These are phyloP conservation scores for Xylaria nigripes DNA, from an alignment of 495 filamentous ascomycete genomes.

Conservation along the genomic window DNA sequence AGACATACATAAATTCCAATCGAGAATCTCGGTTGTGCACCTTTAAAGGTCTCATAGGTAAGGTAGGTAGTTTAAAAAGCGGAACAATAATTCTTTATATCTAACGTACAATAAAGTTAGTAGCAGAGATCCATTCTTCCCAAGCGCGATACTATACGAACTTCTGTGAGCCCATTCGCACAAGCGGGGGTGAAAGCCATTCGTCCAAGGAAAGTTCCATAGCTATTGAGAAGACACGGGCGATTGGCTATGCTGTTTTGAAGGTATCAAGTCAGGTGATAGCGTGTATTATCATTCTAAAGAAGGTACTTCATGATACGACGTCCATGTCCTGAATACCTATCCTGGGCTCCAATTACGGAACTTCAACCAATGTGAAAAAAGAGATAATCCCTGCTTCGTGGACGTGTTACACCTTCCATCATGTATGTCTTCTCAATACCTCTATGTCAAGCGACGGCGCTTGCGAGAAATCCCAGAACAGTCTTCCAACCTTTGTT, in stretches of 20 bases:
- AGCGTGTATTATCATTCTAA: not conserved
- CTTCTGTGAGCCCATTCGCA: too few relatives aligned
- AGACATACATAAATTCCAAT: too few relatives aligned
- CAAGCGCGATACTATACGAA: too few relatives aligned
- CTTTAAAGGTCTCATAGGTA: too few relatives aligned
- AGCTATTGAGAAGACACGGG: not conserved
- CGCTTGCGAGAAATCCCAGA: constrained; percentile 10
- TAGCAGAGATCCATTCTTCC: too few relatives aligned
- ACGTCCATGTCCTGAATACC: not conserved
- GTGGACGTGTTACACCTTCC: not conserved
- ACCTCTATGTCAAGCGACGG: not conserved
- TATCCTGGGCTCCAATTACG: not conserved
- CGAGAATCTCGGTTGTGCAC: too few relatives aligned
- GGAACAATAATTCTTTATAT: too few relatives aligned
- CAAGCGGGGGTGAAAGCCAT: too few relatives aligned
- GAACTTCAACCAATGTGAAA: not conserved
- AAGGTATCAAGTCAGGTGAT: not conserved
- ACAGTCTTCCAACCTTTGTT: constrained; percentile 2
- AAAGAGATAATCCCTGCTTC: not conserved
- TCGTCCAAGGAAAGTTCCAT: too few relatives aligned
- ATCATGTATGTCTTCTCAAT: not conserved
- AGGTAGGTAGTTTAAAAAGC: too few relatives aligned
- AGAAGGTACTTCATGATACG: not conserved
- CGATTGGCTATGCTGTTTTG: too few relatives aligned
- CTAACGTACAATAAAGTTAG: too few relatives aligned